Evolutionary conservation across 192 early-diverging fungal genomes (phyloP).

Genomic region (Physocladia obscura): DNA sequence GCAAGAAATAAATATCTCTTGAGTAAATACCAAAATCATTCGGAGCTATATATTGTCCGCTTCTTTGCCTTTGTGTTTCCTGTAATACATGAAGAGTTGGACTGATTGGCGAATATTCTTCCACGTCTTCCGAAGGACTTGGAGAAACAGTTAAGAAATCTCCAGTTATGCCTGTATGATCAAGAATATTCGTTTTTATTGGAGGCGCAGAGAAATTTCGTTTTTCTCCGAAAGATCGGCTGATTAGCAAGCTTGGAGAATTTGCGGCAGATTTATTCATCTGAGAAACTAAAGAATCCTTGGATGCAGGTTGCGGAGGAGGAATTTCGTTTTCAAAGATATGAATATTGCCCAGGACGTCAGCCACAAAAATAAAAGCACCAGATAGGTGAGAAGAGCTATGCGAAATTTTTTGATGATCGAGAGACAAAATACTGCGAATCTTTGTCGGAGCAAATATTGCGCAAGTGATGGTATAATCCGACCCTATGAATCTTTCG

Average conservation of each 20-base stretch:
- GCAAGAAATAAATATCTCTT: slow-evolving; percentile 9
- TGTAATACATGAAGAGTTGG: background rate
- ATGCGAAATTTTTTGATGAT: background rate
- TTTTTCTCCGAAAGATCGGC: background rate
- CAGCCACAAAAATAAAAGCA: slow-evolving; percentile 9
- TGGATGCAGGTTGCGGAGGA: background rate
- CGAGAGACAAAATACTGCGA: slow-evolving; percentile 9
- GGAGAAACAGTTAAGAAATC: too few species aligned
- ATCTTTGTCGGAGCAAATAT: slow-evolving; percentile 11
- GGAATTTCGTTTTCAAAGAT: slow-evolving; percentile 20
- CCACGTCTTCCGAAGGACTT: too few species aligned
- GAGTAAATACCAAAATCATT: background rate
- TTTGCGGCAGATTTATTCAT: background rate
- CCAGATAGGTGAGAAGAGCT: background rate
- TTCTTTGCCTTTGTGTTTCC: background rate
- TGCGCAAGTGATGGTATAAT: background rate
- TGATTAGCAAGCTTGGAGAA: background rate
- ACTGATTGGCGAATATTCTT: background rate
- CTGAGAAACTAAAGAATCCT: background rate
- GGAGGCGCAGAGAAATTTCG: background rate
- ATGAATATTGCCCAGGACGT: slow-evolving; percentile 22
- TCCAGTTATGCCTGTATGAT: too few species aligned
- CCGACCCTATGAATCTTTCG: slow-evolving; percentile 9
- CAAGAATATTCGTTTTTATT: background rate
- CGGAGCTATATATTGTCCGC: background rate